Base-by-base conservation (phyloP, 768 basidiomycete genomes). In the Pisolithus microcarpus region DNA sequence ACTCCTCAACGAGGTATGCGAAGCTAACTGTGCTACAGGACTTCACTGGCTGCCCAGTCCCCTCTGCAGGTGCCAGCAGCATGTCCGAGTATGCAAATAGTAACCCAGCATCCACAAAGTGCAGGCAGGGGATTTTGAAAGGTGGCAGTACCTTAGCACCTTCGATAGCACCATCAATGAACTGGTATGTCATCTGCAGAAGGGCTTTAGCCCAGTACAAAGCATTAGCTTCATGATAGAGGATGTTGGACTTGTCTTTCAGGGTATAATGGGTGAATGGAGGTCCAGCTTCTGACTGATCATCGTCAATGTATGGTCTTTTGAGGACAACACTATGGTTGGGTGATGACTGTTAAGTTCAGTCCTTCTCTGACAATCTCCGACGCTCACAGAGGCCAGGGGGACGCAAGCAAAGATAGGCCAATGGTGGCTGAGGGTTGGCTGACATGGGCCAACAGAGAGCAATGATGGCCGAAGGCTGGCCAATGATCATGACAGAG, bases 141-240 rank as follows among this genome's bases (percentile, higher is more conserved):
- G 51, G 49, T 1, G 40, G 50, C 8, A 18, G 18, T 16, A 39
- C 30, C 5, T 15, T 11, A 2, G 50, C 31, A 1, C 34, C 16
- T 2, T 5, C 4, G 4, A 57, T 13, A n/a, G 34, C 16, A 30
- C 4, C 18, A 18, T 54, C 49, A 19, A 57, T 48, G 26, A 49
- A 52, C 10, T 38, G 18, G 23, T 54, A 57, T 1, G 48, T 54
- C 26, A 52, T 37, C 31, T 47, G 28, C 6, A 57, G 26, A 1
- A 57, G 26, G 3, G 50, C 37, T 7, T 47, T 31, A 7, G 53
- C 45, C 56, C 56, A 57, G 23, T 50, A 54, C 13, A 53, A 40
- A 13, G 51, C 4, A 11, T 57, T 57, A 0, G 26, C 26, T 28
- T 28, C 26, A 28, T 28, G 26, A 28, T 28, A 28, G 26, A 28